Conservation (phyloP, 768 basidiomycete species). For the Tricholoma matsutake region DNA sequence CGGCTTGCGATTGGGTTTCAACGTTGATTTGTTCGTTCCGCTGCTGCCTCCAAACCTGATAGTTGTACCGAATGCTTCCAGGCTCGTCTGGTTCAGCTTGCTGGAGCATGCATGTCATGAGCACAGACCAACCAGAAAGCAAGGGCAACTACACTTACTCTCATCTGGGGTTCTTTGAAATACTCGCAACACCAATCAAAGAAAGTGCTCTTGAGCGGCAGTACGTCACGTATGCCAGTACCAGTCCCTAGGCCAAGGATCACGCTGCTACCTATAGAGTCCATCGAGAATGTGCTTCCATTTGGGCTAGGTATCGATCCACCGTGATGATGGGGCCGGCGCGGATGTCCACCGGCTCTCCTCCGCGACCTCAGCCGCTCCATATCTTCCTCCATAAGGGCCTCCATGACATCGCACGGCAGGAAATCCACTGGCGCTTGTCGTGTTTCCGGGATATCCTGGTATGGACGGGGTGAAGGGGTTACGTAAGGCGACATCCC, state of each 20-base stretch:
- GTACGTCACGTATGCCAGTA: constrained; percentile 73
- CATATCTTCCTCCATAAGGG: constrained; percentile 93
- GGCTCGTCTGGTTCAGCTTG: constrained; percentile 96
- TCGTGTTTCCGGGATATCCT: constrained; percentile 29
- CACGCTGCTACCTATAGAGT: constrained; percentile 63
- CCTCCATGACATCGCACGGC: constrained; percentile 81
- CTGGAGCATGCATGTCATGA: constrained; percentile 36
- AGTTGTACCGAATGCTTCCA: constrained; percentile 89
- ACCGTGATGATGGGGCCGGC: constrained; percentile 39
- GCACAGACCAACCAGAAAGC: constrained; percentile 5
- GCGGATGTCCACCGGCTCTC: constrained; percentile 37
- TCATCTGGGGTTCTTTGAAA: constrained; percentile 98
- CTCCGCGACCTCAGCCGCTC: constrained; percentile 78
- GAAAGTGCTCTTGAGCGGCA: constrained; percentile 89
- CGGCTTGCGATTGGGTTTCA: constrained; percentile 67
- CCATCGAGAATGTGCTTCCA: constrained; percentile 75
- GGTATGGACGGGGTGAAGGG: constrained; percentile 23
- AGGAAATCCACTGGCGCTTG: constrained; percentile 50
- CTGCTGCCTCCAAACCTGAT: constrained; percentile 91
- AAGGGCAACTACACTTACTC: constrained; percentile 48
- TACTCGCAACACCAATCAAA: constrained; percentile 98
- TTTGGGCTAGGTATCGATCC: constrained; percentile 62
- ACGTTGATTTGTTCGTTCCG: constrained; percentile 79
- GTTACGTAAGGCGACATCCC: constrained; percentile 16
- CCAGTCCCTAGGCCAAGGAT: constrained; percentile 80